Evolutionary conservation across 2,329 filamentous ascomycete genomes (phyloP).

Genomic region (Dactylellina parvicollis): DNA sequence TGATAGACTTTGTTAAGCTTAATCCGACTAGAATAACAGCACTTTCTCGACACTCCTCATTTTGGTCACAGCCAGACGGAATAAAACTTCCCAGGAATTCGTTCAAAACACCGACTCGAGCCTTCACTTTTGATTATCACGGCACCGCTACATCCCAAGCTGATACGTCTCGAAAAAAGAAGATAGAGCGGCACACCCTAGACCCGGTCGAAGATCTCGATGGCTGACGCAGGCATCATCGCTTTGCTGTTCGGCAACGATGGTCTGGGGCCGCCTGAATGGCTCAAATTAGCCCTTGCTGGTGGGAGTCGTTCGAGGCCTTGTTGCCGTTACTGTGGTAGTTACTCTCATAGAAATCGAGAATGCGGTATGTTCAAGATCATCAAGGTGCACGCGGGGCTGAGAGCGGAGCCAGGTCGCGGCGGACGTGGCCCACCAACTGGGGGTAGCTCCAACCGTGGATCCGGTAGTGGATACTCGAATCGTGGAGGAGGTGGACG

Average conservation of each 20-base stretch:
- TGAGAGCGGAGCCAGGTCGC: background rate
- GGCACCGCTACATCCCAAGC: no score
- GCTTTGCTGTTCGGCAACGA: constrained; percentile 18
- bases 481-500: no score
- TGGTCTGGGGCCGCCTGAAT: constrained; percentile 10
- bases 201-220: background rate
- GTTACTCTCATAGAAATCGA: constrained; percentile 20
- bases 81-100: no score
- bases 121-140: no score
- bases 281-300: constrained; percentile 35
- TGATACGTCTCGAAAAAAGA: no score
- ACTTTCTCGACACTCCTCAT: no score
- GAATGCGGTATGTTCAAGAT: constrained; percentile 11
- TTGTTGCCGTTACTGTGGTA: constrained; percentile 38
- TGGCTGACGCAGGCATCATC: constrained; percentile 17
- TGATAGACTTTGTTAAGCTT: no score
- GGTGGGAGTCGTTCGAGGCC: constrained; percentile 42
- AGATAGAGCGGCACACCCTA: no score
- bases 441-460: constrained; percentile 56
- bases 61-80: no score
- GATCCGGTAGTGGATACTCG: no score
- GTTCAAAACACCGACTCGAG: no score
- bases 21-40: no score
- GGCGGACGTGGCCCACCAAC: constrained; percentile 55
- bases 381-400: background rate